Base-by-base conservation (phyloP, 345 rosid species). In the Salix exigua region DNA sequence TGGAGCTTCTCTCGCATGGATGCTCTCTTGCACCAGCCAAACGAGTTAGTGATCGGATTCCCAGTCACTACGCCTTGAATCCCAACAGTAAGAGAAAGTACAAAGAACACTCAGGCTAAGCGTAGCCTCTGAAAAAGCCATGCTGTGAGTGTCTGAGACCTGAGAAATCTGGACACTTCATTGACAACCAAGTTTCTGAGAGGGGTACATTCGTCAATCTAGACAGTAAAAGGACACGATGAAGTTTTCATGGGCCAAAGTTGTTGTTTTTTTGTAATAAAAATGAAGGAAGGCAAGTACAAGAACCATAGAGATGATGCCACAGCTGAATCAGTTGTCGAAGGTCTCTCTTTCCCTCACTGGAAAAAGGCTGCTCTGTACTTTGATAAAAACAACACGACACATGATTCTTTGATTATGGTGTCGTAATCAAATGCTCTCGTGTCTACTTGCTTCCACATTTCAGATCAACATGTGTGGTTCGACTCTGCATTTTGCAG, bases 301-400 rank as follows among this genome's bases (percentile, higher is more conserved):
- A 65, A 13, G 63, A 65, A 71, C 38, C 8, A 75, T 26, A 23
- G 48, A 63, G 75, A 50, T 71, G 17, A 46, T 12, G 75, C 10
- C 65, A 71, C 75, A 35, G 66, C 75, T 40, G 2, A 63, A 68
- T 42, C 73, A 61, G 73, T 66, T 30, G 68, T 50, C 13, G 70
- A 71, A 33, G 68, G 70, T 46, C 50, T 46, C 50, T 46, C 50
- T 46, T 16, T 73, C 46, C 18, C 40, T 21, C 55, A 17, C n/a
- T 70, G n/a, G 28, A 23, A 71, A 77, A 71, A 71, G 65, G 28
- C 71, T 64, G 80, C 37, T 71, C 30, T 71, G 75, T 77, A 71
- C 80, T 77, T 71, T 4, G 37, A 5, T 2, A 69, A 14, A 68
- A 35, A 33, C 7, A 55, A 58, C 18, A 68, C 2, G 4, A 46